These are phyloP conservation scores for Blakeslea trispora DNA, from an alignment of 371 early-diverging fungal genomes.

Conservation along the genomic window DNA sequence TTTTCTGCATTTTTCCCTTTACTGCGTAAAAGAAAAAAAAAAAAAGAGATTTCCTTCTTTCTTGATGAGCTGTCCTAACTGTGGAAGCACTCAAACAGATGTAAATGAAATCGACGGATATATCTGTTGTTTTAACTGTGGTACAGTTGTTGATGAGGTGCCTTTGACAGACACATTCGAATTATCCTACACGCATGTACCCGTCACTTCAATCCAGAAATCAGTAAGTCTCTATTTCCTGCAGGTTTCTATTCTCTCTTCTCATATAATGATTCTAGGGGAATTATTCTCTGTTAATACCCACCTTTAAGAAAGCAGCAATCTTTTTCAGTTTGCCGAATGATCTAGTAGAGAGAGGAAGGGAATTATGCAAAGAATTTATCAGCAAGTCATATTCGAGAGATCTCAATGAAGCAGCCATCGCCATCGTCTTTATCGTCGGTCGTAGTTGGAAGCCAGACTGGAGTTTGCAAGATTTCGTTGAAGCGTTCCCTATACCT, in stretches of 20 bases:
- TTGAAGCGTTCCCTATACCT: conserved; percentile 1
- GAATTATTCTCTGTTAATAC: not conserved
- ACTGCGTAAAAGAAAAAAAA: not conserved
- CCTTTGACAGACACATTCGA: not conserved
- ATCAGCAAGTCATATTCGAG: not conserved
- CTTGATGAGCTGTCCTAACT: conserved; percentile 8
- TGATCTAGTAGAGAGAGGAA: not conserved
- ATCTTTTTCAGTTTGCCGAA: not conserved
- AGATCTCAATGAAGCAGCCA: not conserved
- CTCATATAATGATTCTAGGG: not conserved
- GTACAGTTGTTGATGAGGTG: not conserved
- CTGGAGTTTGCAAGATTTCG: conserved; percentile 7
- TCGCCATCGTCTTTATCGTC: not conserved
- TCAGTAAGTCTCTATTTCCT: not conserved
- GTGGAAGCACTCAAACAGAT: not conserved
- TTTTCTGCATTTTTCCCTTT: too few relatives aligned
- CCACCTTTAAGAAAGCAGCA: not conserved
- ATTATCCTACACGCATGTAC: not conserved
- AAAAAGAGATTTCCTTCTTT: conserved; percentile 1
- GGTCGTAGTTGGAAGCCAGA: not conserved
- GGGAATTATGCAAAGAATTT: not conserved
- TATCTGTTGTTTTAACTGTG: conserved; percentile 4
- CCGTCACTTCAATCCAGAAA: not conserved
- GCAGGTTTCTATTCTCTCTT: too few relatives aligned
- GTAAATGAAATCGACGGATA: conserved; percentile 3